Conservation (phyloP, 768 basidiomycete species). For the Amanita rimosa region DNA sequence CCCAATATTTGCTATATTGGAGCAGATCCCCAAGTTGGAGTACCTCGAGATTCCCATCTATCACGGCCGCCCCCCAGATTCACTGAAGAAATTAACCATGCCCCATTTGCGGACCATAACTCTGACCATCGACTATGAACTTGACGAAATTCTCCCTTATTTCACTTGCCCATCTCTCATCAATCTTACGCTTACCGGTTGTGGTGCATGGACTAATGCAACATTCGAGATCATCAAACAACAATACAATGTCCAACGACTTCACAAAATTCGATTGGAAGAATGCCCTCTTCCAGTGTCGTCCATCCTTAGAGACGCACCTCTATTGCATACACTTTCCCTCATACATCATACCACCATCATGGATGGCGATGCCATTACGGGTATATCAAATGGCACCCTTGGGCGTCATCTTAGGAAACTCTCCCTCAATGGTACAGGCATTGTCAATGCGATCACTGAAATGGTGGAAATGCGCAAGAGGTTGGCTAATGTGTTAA, state of each 20-base stretch:
- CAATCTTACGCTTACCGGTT: not conserved
- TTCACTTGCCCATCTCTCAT: not conserved
- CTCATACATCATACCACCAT: not conserved
- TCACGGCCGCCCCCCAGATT: too few species aligned
- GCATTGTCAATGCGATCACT: not conserved
- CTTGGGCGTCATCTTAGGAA: not conserved
- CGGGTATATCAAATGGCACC: not conserved
- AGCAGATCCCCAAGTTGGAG: not conserved
- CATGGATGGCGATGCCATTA: not conserved
- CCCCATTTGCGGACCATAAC: not conserved
- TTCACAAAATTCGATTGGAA: not conserved
- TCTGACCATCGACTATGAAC: accelerated
- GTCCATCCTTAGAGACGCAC: not conserved
- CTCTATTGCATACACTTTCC: not conserved
- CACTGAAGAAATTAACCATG: too few species aligned
- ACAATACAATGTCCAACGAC: not conserved
- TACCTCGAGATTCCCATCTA: too few species aligned
- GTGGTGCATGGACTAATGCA: not conserved
- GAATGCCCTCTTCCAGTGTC: not conserved
- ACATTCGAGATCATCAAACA: not conserved
- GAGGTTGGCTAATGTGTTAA: not conserved
- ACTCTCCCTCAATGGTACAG: not conserved
- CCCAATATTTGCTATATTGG: not conserved
- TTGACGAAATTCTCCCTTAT: not conserved
- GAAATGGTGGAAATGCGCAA: not conserved